Conservation (phyloP, 106 monocot genomes). For the Dendrobium catenatum region DNA sequence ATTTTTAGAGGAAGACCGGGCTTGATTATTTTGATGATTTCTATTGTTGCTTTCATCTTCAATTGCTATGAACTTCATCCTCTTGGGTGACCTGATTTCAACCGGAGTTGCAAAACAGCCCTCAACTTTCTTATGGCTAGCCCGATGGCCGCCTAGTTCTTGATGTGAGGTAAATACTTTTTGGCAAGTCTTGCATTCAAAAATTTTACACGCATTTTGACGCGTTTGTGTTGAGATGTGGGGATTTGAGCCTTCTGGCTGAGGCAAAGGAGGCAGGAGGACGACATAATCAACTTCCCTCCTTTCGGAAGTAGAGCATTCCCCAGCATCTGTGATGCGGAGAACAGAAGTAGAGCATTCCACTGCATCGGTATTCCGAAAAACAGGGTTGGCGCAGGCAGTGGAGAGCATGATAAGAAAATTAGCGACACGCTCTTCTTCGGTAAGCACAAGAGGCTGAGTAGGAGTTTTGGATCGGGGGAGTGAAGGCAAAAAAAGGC, state of each 20-base stretch:
- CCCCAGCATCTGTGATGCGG: conserved; percentile 22
- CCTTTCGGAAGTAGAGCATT: conserved; percentile 34
- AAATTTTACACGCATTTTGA: not conserved
- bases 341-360: conserved; percentile 42
- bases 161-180: conserved; percentile 63
- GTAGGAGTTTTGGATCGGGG: too few relatives aligned
- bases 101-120: conserved; percentile 61
- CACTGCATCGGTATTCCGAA: too few relatives aligned
- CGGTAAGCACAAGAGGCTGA: not conserved
- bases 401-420: too few relatives aligned
- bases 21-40: too few relatives aligned
- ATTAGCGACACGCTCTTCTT: conserved; percentile 21
- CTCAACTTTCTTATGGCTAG: conserved; percentile 80
- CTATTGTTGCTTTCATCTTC: too few relatives aligned
- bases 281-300: too few relatives aligned
- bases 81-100: not conserved
- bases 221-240: not conserved
- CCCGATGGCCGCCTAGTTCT: conserved; percentile 67
- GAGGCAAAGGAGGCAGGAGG: too few relatives aligned
- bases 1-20: too few relatives aligned
- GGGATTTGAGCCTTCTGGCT: too few relatives aligned
- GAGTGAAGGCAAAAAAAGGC: too few relatives aligned
- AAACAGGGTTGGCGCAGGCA: too few relatives aligned
- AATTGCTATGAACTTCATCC: not conserved
- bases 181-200: conserved; percentile 61